Evolutionary conservation across 305 asterid species (phyloP), one percentile per base, ranked within the genome.

Genomic region (Rubia tinctorum): DNA sequence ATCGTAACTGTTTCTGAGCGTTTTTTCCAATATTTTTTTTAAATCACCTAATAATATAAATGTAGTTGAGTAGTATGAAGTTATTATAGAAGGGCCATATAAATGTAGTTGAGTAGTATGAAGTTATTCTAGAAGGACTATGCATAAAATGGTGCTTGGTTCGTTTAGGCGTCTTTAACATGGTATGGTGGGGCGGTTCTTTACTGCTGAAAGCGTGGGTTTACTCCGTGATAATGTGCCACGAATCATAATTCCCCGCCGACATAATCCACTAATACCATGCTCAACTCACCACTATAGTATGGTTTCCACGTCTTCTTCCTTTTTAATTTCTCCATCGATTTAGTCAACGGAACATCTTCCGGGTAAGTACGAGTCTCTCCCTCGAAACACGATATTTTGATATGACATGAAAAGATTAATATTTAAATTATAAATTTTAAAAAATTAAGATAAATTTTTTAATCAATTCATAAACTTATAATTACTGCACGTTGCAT

Each of bases 151-250:
- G 60, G 13, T 55, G 60, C 60, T 17, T 55, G 60, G 25, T n/a
- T 20, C 4, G 12, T 44, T 53, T 55, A 55, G 60, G n/a, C 60
- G 60, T 55, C 60, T 23, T 55, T 55, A 55, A n/a, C 60, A 55
- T 55, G 58, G 22, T 14, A 14, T 51, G 60, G 60, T 55, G 60
- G 60, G 60, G 60, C 60, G 60, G 60, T 55, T 55, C 60, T n/a
- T 7, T 55, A n/a, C 60, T 18, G 60, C 60, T 55, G 60, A 55
- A 55, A 55, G 60, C 60, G 60, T 25, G 60, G 60, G 25, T 55
- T 55, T n/a, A 55, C 60, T 18, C 60, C 60, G 60, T 55, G 2
- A 18, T 55, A 55, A 55, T 55, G 0, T n/a, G 60, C 60, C 60
- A 55, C 60, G 5, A 55, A 4, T 37, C 40, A 37, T 7, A 0